Evolutionary conservation across 306 rosid genomes (phyloP), one percentile per base, ranked within the genome.

Genomic region (Oemleria cerasiformis): DNA sequence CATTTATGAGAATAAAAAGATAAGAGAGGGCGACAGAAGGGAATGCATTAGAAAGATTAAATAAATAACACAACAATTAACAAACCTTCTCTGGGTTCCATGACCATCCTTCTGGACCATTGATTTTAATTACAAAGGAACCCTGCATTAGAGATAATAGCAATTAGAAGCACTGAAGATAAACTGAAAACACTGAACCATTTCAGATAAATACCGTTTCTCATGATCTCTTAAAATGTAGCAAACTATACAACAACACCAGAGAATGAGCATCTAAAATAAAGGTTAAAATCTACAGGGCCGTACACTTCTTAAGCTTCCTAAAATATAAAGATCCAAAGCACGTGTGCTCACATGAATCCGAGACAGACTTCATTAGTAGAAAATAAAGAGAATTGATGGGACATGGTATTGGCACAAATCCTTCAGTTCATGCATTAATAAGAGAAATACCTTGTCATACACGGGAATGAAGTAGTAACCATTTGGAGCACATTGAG

Each of bases 401-500:
- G 36, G 36, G 36, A 49, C 34, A 15, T 8, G 61, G 50, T 10
- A 45, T 11, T 45, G 50, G 4, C 6, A 49, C 55, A 30, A 58
- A 58, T 6, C 63, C 63, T 2, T 1, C 1, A 8, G 7, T 10
- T 2, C 41, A 14, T 16, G 39, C 19, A 16, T 15, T 17, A 44
- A 21, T 12, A 65, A 0, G 20, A 77, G 39, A 17, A 67, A 67
- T 72, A 95, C 99, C 99, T 91, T 95, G 83, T 95, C 97, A 25
- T 95, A 95, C 12, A 95, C 99, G 9, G 99, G 99, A 85, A 95
- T 91, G 83, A 95, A 95, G 86, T 95, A 95, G 79, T 95, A 91
- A 73, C 99, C 99, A 80, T 91, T 95, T 16, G 99, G 99, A 77
- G 97, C 96, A 80, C 99, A 95, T 50, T 95, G 99, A 62, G 99